Evolutionary conservation across 495 filamentous ascomycete species (phyloP).

Genomic region (Usnea hakonensis): DNA sequence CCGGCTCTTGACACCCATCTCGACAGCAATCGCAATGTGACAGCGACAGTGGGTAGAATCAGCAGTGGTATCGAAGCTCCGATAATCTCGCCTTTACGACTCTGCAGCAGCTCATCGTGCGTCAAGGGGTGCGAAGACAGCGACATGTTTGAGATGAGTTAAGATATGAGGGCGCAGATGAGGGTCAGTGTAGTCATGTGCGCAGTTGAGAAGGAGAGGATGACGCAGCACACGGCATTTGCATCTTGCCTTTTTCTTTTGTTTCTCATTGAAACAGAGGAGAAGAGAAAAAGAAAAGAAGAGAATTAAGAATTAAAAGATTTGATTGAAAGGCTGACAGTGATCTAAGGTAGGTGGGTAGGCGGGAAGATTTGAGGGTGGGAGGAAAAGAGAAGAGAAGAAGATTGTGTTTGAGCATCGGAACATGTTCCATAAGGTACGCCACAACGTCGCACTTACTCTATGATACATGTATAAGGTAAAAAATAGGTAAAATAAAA

Average conservation of each 20-base stretch:
- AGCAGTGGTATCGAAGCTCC: slow-evolving; percentile 13
- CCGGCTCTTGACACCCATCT: slow-evolving; percentile 19
- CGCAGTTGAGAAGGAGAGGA: not conserved
- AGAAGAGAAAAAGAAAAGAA: not conserved
- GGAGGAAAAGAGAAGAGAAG: no score
- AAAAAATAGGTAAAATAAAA: no score
- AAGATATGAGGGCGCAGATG: not conserved
- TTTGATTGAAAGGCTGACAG: no score
- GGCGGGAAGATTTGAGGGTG: no score
- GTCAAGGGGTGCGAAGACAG: not conserved
- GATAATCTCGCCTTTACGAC: slow-evolving; percentile 9
- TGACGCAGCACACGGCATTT: not conserved
- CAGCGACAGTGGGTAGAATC: slow-evolving; percentile 18
- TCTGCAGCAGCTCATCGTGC: not conserved
- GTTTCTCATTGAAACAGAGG: not conserved
- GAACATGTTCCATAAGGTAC: no score
- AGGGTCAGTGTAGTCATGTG: not conserved
- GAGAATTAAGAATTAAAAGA: not conserved
- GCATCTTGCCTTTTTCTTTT: no score
- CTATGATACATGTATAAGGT: no score
- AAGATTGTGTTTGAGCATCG: no score
- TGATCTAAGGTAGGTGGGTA: no score
- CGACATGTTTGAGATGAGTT: not conserved
- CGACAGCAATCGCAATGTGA: slow-evolving; percentile 15
- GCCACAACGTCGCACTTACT: no score